Evolutionary conservation across 495 filamentous ascomycete genomes (phyloP).

Genomic region (Hypoxylon cercidicola): DNA sequence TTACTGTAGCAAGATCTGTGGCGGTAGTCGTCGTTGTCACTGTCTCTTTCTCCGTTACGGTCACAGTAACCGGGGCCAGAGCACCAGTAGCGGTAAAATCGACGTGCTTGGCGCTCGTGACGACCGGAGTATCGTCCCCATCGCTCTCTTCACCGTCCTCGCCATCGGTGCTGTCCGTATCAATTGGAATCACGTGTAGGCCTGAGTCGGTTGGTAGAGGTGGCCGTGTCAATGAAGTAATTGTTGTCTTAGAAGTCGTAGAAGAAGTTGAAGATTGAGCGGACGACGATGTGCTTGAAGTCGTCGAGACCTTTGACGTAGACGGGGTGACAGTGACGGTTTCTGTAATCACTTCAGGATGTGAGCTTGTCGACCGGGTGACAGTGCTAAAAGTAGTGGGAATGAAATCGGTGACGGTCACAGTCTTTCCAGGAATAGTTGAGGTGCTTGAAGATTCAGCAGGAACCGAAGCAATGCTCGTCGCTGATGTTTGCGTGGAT

Average conservation of each 20-base stretch:
- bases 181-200: constrained; percentile 31
- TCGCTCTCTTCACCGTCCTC: background rate
- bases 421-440: constrained; percentile 11
- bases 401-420: constrained; percentile 29
- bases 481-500: constrained; percentile 11
- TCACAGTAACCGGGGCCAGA: constrained; percentile 21
- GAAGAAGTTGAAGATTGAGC: background rate
- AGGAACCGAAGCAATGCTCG: constrained; percentile 2
- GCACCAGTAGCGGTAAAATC: background rate
- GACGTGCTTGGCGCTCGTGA: constrained; percentile 13
- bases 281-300: background rate
- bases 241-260: background rate
- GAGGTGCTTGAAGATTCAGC: constrained; percentile 7
- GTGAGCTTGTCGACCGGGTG: constrained; percentile 26
- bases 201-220: constrained; percentile 26
- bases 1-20: constrained; percentile 24
- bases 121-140: background rate
- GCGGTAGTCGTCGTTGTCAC: constrained; percentile 32
- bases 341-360: constrained; percentile 23
- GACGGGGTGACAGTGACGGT: constrained; percentile 36
- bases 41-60: constrained; percentile 36
- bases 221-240: background rate
- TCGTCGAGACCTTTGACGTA: background rate
- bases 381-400: constrained; percentile 34
- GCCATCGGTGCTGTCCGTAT: constrained; percentile 5